A percentile compares a stretch with the other conserved stretches of the same genome.
These are phyloP conservation scores for Cutaneotrichosporon mucoides DNA, from an alignment of 1,284 basidiomycete species.

Conservation along the genomic window DNA sequence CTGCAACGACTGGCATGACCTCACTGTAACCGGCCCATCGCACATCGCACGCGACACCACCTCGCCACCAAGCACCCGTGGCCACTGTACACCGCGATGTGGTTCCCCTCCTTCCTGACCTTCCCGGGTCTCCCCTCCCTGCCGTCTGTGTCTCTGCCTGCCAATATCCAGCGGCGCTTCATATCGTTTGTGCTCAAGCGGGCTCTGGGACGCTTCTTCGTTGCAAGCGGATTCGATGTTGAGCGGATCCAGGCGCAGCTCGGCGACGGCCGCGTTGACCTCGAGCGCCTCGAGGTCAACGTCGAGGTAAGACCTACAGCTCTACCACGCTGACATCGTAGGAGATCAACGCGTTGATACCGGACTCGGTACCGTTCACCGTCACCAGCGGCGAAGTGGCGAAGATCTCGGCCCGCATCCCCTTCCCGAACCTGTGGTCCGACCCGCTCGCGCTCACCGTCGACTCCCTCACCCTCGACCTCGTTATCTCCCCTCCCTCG, in stretches of 20 bases:
- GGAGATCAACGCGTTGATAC: slow-evolving; percentile 75
- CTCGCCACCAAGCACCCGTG: not conserved
- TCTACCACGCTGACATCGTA: slow-evolving; percentile 40
- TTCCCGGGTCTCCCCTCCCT: slow-evolving; percentile 37
- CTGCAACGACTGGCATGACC: not conserved
- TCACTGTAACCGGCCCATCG: too few species aligned
- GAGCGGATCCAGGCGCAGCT: slow-evolving; percentile 88
- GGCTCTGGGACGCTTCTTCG: slow-evolving; percentile 76
- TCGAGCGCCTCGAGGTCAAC: slow-evolving; percentile 77
- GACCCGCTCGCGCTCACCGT: slow-evolving; percentile 50
- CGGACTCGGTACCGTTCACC: slow-evolving; percentile 60
- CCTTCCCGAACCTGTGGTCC: slow-evolving; percentile 47
- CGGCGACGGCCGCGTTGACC: slow-evolving; percentile 78
- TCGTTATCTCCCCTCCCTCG: slow-evolving; percentile 57
- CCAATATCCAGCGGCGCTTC: slow-evolving; percentile 80
- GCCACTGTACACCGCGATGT: slow-evolving; percentile 22
- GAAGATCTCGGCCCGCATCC: slow-evolving; percentile 62
- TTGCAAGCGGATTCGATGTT: slow-evolving; percentile 79
- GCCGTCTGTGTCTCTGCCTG: slow-evolving; percentile 60
- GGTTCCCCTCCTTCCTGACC: slow-evolving; percentile 37
- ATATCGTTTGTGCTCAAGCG: slow-evolving; percentile 82
- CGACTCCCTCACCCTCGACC: slow-evolving; percentile 63
- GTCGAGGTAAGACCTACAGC: slow-evolving; percentile 54
- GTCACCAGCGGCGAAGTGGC: slow-evolving; percentile 69
- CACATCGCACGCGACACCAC: not conserved